Percentiles rank a stretch among this genome's conserved stretches.
phyloP scores from a whole-genome alignment of 1,284 basidiomycete genomes.

The Lignosus rhinocerotis region DNA sequence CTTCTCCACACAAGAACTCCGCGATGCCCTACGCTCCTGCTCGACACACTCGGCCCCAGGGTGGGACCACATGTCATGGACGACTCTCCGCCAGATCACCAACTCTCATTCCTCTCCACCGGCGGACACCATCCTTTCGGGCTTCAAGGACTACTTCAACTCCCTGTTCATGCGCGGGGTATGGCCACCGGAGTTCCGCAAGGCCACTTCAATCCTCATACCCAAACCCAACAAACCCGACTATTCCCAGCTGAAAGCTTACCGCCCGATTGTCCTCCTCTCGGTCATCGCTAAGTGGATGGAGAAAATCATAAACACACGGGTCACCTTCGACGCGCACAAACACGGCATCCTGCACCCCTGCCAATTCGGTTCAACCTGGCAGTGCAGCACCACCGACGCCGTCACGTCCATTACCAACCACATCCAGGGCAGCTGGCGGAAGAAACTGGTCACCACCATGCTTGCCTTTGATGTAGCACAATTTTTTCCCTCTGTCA shows the following conservation, averaged over 20 bases:
- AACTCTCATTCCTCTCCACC: too few relatives aligned
- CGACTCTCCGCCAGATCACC: too few relatives aligned
- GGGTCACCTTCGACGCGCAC: slow-evolving; percentile 5
- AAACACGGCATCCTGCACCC: slow-evolving; percentile 5
- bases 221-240: slow-evolving; percentile 19
- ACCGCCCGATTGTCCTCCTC: slow-evolving; percentile 11
- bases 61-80: too few relatives aligned
- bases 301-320: slow-evolving; percentile 6
- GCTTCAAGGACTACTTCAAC: not conserved
- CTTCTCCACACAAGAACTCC: too few relatives aligned
- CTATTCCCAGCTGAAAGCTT: slow-evolving; percentile 8
- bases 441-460: not conserved
- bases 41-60: too few relatives aligned
- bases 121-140: too few relatives aligned
- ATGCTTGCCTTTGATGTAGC: slow-evolving; percentile 13
- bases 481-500: slow-evolving; percentile 15
- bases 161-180: not conserved
- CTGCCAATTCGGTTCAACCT: slow-evolving; percentile 12
- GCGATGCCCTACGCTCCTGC: too few relatives aligned
- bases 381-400: slow-evolving; percentile 8
- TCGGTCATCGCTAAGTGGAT: slow-evolving; percentile 5
- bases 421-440: slow-evolving; percentile 6
- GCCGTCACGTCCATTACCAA: not conserved
- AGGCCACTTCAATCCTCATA: slow-evolving; percentile 11
- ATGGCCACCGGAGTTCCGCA: slow-evolving; percentile 9